Conservation (phyloP, 805 yeast species). For the Metschnikowia henanensis region DNA sequence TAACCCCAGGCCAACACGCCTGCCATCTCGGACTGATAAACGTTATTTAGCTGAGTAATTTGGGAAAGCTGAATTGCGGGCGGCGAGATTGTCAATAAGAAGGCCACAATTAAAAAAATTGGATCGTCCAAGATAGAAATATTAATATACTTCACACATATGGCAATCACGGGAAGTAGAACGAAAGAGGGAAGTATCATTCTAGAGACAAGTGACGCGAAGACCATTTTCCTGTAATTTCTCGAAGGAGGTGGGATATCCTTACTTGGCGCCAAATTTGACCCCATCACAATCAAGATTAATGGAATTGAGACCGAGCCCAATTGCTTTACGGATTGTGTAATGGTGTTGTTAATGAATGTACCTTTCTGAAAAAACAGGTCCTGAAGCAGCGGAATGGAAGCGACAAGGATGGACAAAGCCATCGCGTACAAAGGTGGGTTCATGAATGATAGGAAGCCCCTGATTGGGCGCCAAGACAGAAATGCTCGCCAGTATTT, state of each 20-base stretch:
- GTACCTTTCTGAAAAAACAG: conserved; percentile 57
- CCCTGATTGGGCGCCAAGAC: conserved; percentile 15
- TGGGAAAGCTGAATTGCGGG: conserved; percentile 85
- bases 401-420: conserved; percentile 65
- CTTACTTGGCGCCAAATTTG: conserved; percentile 68
- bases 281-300: conserved; percentile 72
- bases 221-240: conserved; percentile 59
- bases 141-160: conserved; percentile 60
- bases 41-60: conserved; percentile 72
- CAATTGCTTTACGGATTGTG: conserved; percentile 61
- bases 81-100: conserved; percentile 73
- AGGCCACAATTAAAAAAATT: conserved; percentile 73
- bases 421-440: conserved; percentile 86
- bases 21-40: conserved; percentile 80
- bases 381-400: conserved; percentile 56
- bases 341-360: conserved; percentile 63
- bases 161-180: conserved; percentile 64
- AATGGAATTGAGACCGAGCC: conserved; percentile 79
- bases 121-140: conserved; percentile 79
- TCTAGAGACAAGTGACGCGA: conserved; percentile 71
- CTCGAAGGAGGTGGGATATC: conserved; percentile 67
- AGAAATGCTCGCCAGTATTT: conserved; percentile 5
- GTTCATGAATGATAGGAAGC: conserved; percentile 54
- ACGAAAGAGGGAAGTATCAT: conserved; percentile 76
- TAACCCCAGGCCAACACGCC: conserved; percentile 84